Conservation (phyloP, 768 basidiomycete genomes). For the Podaxis sp. region DNA sequence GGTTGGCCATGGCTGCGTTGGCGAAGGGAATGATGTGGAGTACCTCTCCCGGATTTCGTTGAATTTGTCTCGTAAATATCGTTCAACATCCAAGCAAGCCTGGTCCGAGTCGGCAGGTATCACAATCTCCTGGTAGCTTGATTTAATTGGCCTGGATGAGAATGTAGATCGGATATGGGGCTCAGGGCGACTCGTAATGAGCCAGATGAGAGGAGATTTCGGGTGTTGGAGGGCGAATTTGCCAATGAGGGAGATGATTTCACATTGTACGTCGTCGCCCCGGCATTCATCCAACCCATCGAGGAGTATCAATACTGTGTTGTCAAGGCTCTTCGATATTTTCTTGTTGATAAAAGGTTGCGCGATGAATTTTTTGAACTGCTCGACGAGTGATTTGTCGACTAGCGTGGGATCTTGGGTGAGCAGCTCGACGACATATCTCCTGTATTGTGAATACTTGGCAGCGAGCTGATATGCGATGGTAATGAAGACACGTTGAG, state of each 20-base stretch:
- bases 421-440: conserved; percentile 13
- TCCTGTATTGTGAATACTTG: neutral
- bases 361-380: conserved; percentile 18
- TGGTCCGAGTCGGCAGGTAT: conserved; percentile 12
- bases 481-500: conserved; percentile 5
- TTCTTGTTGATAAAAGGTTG: conserved; percentile 12
- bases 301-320: conserved; percentile 13
- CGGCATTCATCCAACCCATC: conserved; percentile 31
- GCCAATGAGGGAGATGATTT: conserved; percentile 18
- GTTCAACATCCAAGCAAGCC: conserved; percentile 19
- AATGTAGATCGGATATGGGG: conserved; percentile 16
- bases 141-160: neutral
- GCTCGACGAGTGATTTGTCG: conserved; percentile 14
- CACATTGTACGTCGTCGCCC: conserved; percentile 9
- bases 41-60: conserved; percentile 10
- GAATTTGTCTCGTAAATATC: conserved; percentile 18
- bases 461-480: conserved; percentile 24
- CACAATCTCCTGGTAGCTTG: neutral
- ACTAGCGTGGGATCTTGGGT: conserved; percentile 7
- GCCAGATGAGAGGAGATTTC: conserved; percentile 20
- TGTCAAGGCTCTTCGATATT: neutral
- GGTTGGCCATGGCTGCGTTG: conserved; percentile 22
- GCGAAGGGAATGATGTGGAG: neutral
- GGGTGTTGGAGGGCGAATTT: neutral
- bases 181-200: conserved; percentile 29